Percentiles rank a stretch among this genome's conserved stretches.
Evolutionary conservation across 2,329 filamentous ascomycete genomes (phyloP).

Genomic region (Colletotrichum orbiculare): DNA sequence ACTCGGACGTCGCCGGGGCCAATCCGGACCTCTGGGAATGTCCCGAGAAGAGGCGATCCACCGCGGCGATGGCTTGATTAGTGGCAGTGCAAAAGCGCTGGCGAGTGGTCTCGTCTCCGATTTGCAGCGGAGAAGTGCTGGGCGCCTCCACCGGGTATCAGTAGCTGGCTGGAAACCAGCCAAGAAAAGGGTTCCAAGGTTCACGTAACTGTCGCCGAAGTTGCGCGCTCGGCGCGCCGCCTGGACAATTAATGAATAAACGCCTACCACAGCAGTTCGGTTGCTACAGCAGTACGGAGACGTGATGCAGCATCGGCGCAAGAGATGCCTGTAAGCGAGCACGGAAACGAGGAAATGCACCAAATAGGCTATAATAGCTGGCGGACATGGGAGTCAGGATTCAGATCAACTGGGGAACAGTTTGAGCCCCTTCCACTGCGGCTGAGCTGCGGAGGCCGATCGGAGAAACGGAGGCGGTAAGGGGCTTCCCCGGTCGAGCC

Average conservation of each 20-base stretch:
- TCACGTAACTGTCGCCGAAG: too few relatives aligned
- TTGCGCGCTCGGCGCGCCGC: too few relatives aligned
- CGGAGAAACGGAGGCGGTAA: constrained; percentile 26
- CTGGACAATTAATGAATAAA: too few relatives aligned
- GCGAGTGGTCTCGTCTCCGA: background rate
- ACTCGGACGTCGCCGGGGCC: constrained; percentile 25
- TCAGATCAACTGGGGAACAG: constrained; percentile 4
- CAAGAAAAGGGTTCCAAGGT: too few relatives aligned
- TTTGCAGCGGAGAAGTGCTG: constrained; percentile 3
- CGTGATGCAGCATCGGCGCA: too few relatives aligned
- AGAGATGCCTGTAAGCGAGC: too few relatives aligned
- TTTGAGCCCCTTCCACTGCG: constrained; percentile 24
- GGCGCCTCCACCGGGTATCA: background rate
- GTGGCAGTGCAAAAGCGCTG: constrained; percentile 20
- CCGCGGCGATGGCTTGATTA: constrained; percentile 1
- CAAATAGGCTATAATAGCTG: background rate
- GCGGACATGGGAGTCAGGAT: background rate
- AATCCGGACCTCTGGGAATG: constrained; percentile 19
- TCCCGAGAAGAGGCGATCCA: constrained; percentile 10
- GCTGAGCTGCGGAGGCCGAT: constrained; percentile 29
- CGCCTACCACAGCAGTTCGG: too few relatives aligned
- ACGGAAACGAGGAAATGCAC: background rate
- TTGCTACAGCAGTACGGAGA: too few relatives aligned
- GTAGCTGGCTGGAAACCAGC: too few relatives aligned
- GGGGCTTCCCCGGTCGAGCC: constrained; percentile 23